Evolutionary conservation across 805 yeast species (phyloP), one percentile per base, ranked within the genome.

Genomic region (Candida suzukii): DNA sequence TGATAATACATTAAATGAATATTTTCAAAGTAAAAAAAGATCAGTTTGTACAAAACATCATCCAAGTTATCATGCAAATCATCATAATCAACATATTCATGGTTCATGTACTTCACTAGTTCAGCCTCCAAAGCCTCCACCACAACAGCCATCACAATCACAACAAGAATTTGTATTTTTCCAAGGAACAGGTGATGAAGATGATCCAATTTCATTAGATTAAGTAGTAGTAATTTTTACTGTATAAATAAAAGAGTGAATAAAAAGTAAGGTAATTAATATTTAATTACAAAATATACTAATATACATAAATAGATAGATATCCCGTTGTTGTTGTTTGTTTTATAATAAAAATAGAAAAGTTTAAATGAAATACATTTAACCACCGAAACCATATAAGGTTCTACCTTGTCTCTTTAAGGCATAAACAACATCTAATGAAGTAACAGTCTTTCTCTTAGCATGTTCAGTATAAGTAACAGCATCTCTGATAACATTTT

Each of bases 361-460:
- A n/a, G 10, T 8, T 17, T 17, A 16, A 7, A n/a, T 17, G 11
- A 30, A 30, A 19, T 17, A 18, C n/a, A 39, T 58, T 79, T 83
- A 91, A 83, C 96, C 96, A 78, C 98, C 98, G 85, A 91, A 93
- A 90, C 98, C 98, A 70, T 91, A 91, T 71, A 93, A 83, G 75
- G 98, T 93, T 78, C 98, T 86, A 67, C 99, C 99, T 80, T 93
- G 97, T 83, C 98, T 88, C 93, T 91, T 91, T 75, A 91, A 85
- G 63, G 98, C 98, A 72, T 91, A 91, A 63, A 91, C 98, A 58
- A 91, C 98, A 68, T 91, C 99, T 65, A 91, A 80, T 49, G 99
- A 90, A 58, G 99, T 91, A 61, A 91, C 98, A 54, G 99, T 93
- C 88, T 91, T 91, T 83, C 99, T 88, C 93, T 93, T 93, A 63